A percentile compares a stretch with the other conserved stretches of the same genome.
Conservation (phyloP, 768 basidiomycete species). For the Lactarius psammicola region DNA sequence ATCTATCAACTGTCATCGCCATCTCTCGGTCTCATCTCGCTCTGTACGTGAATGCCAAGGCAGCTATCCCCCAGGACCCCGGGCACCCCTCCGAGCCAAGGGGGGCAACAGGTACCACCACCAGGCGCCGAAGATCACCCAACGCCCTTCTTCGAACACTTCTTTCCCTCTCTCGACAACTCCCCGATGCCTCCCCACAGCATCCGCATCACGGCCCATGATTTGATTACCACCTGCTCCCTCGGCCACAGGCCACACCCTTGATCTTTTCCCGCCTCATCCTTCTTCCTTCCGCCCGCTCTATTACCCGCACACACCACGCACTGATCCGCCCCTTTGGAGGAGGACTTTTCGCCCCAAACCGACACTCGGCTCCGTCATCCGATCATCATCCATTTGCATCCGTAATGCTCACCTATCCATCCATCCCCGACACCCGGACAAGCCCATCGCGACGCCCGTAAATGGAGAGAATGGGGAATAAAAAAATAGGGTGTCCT, state of each 20-base stretch:
- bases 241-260: background rate
- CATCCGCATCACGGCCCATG: background rate
- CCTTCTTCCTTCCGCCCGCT: background rate
- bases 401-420: background rate
- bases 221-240: background rate
- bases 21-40: conserved; percentile 5
- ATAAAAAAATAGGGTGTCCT: background rate
- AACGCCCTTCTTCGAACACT: background rate
- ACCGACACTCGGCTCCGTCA: background rate
- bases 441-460: background rate
- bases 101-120: background rate
- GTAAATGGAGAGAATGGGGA: background rate
- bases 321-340: background rate
- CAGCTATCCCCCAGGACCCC: conserved; percentile 1
- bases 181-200: background rate
- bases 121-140: conserved; percentile 1
- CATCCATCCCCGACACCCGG: background rate
- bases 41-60: background rate
- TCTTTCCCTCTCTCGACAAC: background rate
- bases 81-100: background rate
- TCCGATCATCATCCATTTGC: background rate
- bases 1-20: background rate
- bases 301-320: background rate
- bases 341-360: background rate
- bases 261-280: background rate